Percentiles rank a stretch among this genome's conserved stretches.
Conservation (phyloP, 768 basidiomycete genomes). For the Gloeophyllum trabeum region DNA sequence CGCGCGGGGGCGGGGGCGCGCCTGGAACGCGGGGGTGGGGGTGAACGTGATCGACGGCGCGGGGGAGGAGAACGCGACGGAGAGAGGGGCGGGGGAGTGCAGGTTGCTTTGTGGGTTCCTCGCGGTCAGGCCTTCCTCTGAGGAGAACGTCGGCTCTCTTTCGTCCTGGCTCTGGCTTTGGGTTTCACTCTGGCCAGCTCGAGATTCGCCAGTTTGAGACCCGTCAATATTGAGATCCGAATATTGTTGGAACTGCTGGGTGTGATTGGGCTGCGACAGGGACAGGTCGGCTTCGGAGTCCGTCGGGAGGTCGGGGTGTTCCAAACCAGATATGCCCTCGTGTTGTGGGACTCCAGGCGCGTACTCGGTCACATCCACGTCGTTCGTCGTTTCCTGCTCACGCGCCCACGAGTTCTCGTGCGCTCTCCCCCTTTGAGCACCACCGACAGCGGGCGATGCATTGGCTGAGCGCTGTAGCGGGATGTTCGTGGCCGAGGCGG, state of each 20-base stretch:
- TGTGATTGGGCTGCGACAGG: too few species aligned
- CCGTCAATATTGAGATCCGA: too few species aligned
- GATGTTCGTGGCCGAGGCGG: slow-evolving; percentile 30
- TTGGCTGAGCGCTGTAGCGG: slow-evolving; percentile 1
- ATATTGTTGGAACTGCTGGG: too few species aligned
- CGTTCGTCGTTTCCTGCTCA: neutral
- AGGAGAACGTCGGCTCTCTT: slow-evolving; percentile 61
- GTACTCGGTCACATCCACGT: too few species aligned
- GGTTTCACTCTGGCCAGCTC: too few species aligned
- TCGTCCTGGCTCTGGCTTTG: slow-evolving; percentile 3
- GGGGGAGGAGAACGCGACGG: slow-evolving; percentile 42
- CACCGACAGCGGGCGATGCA: slow-evolving; percentile 5
- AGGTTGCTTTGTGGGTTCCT: neutral
- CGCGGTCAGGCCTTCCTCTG: slow-evolving; percentile 31
- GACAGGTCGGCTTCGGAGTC: neutral
- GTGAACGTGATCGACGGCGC: slow-evolving; percentile 47
- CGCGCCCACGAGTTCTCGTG: neutral
- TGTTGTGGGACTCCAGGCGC: too few species aligned
- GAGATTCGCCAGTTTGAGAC: too few species aligned
- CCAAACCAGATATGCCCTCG: too few species aligned
- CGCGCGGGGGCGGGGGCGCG: slow-evolving; percentile 46
- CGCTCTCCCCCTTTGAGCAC: neutral
- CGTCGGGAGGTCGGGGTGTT: too few species aligned
- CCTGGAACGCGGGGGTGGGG: slow-evolving; percentile 57
- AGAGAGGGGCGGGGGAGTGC: slow-evolving; percentile 24